Evolutionary conservation across 2,329 filamentous ascomycete genomes (phyloP).

Genomic region (Cladosporium sp.): DNA sequence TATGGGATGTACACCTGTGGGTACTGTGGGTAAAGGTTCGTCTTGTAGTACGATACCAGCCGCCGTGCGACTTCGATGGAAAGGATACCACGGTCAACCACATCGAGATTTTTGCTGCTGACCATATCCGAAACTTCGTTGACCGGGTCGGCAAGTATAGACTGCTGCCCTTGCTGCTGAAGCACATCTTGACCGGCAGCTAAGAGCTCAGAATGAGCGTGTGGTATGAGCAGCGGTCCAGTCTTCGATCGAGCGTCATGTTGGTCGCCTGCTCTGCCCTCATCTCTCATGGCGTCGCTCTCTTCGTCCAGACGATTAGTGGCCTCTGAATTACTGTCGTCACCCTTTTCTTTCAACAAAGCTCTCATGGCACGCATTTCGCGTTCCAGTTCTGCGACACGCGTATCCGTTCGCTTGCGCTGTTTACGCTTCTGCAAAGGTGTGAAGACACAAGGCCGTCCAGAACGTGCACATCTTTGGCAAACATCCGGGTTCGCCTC

Average conservation of each 20-base stretch:
- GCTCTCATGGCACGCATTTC: constrained; percentile 41
- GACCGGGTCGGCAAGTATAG: too few species aligned
- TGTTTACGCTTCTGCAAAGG: constrained; percentile 39
- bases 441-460: constrained; percentile 38
- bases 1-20: constrained; percentile 60
- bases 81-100: constrained; percentile 57
- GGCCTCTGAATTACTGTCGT: not conserved
- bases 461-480: constrained; percentile 38
- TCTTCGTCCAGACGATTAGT: not conserved
- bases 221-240: not conserved
- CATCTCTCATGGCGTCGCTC: not conserved
- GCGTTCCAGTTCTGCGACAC: constrained; percentile 43
- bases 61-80: constrained; percentile 52
- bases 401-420: constrained; percentile 42
- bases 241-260: not conserved
- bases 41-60: constrained; percentile 57
- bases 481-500: constrained; percentile 29
- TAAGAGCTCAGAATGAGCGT: not conserved
- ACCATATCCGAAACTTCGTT: constrained; percentile 27
- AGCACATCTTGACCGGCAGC: not conserved
- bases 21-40: constrained; percentile 57
- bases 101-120: constrained; percentile 35
- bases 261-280: not conserved
- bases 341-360: constrained; percentile 30
- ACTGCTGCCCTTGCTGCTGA: not conserved